Percentiles rank a stretch among this genome's conserved stretches.
These are phyloP conservation scores for Aspergillus cejpii DNA, from an alignment of 2,329 filamentous ascomycete species.

Conservation along the genomic window DNA sequence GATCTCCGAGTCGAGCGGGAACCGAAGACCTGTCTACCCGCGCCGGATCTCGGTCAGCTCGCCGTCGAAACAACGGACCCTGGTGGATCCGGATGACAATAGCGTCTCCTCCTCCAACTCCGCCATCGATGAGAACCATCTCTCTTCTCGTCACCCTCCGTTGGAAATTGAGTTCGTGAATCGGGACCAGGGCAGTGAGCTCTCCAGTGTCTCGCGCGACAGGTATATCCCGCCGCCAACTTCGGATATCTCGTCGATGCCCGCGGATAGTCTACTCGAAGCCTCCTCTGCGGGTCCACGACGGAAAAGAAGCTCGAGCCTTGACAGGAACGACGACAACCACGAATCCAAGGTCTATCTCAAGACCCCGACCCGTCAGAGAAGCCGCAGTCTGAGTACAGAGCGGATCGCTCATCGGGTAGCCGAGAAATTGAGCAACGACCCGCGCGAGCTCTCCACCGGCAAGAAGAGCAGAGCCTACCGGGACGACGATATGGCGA, in stretches of 20 bases:
- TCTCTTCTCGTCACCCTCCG: constrained; percentile 60
- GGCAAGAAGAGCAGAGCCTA: constrained; percentile 42
- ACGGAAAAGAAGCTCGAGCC: constrained; percentile 47
- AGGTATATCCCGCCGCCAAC: constrained; percentile 59
- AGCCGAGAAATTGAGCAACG: constrained; percentile 57
- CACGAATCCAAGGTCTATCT: constrained; percentile 43
- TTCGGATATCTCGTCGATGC: constrained; percentile 83
- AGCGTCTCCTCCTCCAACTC: constrained; percentile 71
- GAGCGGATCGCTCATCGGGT: constrained; percentile 63
- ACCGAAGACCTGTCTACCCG: constrained; percentile 64
- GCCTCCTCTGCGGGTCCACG: constrained; percentile 44
- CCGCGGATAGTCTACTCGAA: constrained; percentile 63
- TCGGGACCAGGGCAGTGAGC: constrained; percentile 58
- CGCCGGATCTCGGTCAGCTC: constrained; percentile 58
- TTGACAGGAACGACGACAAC: constrained; percentile 36
- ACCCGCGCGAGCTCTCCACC: constrained; percentile 43
- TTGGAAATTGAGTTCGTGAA: constrained; percentile 84
- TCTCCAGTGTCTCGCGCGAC: constrained; percentile 55
- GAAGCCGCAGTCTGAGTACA: constrained; percentile 59
- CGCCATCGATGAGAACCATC: constrained; percentile 69
- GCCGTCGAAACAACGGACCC: constrained; percentile 33
- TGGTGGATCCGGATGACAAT: constrained; percentile 49
- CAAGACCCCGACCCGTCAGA: constrained; percentile 52
- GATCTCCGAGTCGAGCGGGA: constrained; percentile 72
- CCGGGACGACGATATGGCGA: constrained; percentile 49